Percentiles rank a stretch among this genome's conserved stretches.
phyloP scores from a whole-genome alignment of 768 basidiomycete genomes.

The Artomyces pyxidatus region DNA sequence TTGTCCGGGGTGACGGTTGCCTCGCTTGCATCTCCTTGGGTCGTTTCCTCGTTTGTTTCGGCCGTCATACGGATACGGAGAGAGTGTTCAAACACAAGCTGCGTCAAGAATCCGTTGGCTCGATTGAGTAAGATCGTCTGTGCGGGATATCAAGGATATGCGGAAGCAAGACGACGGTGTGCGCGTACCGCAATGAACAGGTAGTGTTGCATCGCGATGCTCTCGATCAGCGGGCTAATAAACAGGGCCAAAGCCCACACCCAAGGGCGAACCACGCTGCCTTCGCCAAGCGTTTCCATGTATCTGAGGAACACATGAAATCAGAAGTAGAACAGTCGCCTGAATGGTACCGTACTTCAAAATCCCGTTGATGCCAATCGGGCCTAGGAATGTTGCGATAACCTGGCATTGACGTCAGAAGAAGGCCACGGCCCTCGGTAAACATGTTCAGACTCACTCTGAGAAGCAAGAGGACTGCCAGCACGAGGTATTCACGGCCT shows the following conservation, averaged over 20 bases:
- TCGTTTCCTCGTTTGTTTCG: constrained; percentile 19
- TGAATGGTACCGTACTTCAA: constrained; percentile 19
- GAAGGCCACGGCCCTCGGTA: neutral
- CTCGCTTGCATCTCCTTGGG: neutral
- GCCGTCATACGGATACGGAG: constrained; percentile 45
- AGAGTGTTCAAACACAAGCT: constrained; percentile 48
- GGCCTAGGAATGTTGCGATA: constrained; percentile 19
- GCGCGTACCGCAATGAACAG: constrained; percentile 28
- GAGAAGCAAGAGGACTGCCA: constrained; percentile 2
- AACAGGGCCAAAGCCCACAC: constrained; percentile 55
- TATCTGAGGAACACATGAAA: constrained; percentile 29
- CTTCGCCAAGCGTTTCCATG: constrained; percentile 44
- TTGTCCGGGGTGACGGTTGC: neutral
- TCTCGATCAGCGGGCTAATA: constrained; percentile 35
- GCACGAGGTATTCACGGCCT: constrained; percentile 11
- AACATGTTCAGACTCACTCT: neutral
- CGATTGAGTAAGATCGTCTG: constrained; percentile 32
- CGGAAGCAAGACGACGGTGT: neutral
- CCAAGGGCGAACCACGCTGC: constrained; percentile 50
- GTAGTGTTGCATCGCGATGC: constrained; percentile 46
- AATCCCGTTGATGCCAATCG: constrained; percentile 25
- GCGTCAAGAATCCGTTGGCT: constrained; percentile 38
- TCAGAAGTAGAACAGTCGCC: neutral
- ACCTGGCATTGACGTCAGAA: constrained; percentile 11
- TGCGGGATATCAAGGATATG: neutral